Conservation (phyloP, 2,329 filamentous ascomycete species). For the Eutypella sp. region DNA sequence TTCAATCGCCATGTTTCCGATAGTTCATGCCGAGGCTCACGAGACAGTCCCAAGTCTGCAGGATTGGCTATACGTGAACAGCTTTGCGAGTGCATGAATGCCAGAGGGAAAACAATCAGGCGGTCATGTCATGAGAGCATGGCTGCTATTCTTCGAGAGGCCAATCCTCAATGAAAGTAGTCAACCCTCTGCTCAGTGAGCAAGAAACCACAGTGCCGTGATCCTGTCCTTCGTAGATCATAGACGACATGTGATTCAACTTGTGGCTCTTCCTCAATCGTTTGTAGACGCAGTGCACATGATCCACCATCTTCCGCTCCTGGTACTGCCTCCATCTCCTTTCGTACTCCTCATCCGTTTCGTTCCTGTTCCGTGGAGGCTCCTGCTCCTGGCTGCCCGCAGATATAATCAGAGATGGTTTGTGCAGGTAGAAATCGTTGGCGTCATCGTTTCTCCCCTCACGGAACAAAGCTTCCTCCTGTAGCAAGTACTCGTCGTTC, state of each 20-base stretch:
- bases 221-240: constrained; percentile 25
- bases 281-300: constrained; percentile 18
- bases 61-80: too few species aligned
- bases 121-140: too few species aligned
- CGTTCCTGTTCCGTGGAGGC: constrained; percentile 20
- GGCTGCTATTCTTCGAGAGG: constrained; percentile 1
- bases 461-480: constrained; percentile 25
- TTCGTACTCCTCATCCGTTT: constrained; percentile 26
- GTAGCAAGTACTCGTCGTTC: constrained; percentile 37
- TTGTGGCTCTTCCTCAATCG: constrained; percentile 10
- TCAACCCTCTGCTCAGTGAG: constrained; percentile 19
- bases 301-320: constrained; percentile 20
- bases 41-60: too few species aligned
- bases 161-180: constrained; percentile 14
- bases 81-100: too few species aligned
- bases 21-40: too few species aligned
- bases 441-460: not conserved
- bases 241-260: constrained; percentile 11
- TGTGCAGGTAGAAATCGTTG: not conserved
- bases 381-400: constrained; percentile 30
- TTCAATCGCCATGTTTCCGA: too few species aligned
- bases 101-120: too few species aligned
- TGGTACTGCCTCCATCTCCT: constrained; percentile 11
- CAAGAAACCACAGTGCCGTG: constrained; percentile 27
- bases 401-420: constrained; percentile 26